Evolutionary conservation across 306 rosid species (phyloP), one percentile per base, ranked within the genome.

Genomic region (Adenanthera pavonina): DNA sequence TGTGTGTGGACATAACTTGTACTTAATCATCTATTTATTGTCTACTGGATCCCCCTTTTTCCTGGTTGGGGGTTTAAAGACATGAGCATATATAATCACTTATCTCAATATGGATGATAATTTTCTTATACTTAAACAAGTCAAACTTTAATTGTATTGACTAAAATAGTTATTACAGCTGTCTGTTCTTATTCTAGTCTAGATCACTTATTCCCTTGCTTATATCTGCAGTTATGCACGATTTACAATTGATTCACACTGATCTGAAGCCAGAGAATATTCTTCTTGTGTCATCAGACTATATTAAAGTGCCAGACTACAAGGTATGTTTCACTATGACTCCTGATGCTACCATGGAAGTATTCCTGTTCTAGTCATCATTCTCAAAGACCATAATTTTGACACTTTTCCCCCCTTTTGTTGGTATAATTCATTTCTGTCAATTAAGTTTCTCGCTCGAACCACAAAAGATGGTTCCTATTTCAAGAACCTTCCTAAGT

Each of bases 1-100:
- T 89, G 95, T 92, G 97, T 89, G 97, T 89, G 92, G 92, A 81
- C 92, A 89, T 84, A 85, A 89, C 95, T 84, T 86, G 91, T 82
- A 80, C 91, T 78, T 47, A 85, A 84, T 89, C 88, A 83, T 85
- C 89, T 77, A 40, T 82, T 69, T 62, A 69, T 20, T 69, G 6
- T 65, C 34, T 64, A 67, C 79, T 77, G 78, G 78, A 44, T 76
- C 46, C 79, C 84, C 60, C 62, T 75, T 82, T 33, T 36, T 13
- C 74, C 40, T 43, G 3, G 61, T 65, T 36, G 75, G 75, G 78
- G 71, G 81, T 57, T 82, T 77, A 69, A 43, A 76, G 66, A 68
- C 68, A 78, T 44, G n/a, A 67, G 61, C 80, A 81, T 70, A n/a
- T 54, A n/a, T 69, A 80, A 17, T 81, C 49, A 48, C 61, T 73